phyloP scores from a whole-genome alignment of 345 rosid genomes.

The Citrus unshiu region DNA sequence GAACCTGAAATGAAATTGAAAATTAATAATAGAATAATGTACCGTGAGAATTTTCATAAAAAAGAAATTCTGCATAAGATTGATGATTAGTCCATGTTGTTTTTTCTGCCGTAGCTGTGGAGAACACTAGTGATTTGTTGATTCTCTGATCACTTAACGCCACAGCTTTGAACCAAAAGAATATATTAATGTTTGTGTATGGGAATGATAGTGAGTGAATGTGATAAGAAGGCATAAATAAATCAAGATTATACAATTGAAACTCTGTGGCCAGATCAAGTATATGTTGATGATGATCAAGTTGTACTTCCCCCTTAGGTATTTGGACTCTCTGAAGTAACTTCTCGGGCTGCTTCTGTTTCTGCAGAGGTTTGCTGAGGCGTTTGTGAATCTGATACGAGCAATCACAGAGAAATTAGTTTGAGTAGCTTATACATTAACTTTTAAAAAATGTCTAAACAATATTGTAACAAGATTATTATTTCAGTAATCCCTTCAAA shows the following conservation, averaged over 20 bases:
- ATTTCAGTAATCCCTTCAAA: background rate
- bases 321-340: constrained; percentile 43
- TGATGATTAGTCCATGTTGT: constrained; percentile 20
- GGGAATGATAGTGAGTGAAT: constrained; percentile 5
- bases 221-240: constrained; percentile 24
- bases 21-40: background rate
- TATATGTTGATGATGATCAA: background rate
- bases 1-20: background rate
- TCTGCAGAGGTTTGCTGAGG: constrained; percentile 40
- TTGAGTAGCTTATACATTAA: background rate
- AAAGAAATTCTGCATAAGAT: constrained; percentile 17
- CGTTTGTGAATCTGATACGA: constrained; percentile 45
- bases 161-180: constrained; percentile 12
- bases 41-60: constrained; percentile 14
- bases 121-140: constrained; percentile 8
- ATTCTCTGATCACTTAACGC: constrained; percentile 10
- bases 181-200: constrained; percentile 2
- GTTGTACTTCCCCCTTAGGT: constrained; percentile 22
- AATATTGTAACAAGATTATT: background rate
- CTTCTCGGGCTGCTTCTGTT: constrained; percentile 30
- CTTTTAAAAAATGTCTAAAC: background rate
- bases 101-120: constrained; percentile 6
- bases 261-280: background rate
- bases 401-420: background rate
- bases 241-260: constrained; percentile 49